Percentiles rank a stretch among this genome's conserved stretches.
Evolutionary conservation across 257 asterid genomes (phyloP).

Genomic region (Jasminum sambac): DNA sequence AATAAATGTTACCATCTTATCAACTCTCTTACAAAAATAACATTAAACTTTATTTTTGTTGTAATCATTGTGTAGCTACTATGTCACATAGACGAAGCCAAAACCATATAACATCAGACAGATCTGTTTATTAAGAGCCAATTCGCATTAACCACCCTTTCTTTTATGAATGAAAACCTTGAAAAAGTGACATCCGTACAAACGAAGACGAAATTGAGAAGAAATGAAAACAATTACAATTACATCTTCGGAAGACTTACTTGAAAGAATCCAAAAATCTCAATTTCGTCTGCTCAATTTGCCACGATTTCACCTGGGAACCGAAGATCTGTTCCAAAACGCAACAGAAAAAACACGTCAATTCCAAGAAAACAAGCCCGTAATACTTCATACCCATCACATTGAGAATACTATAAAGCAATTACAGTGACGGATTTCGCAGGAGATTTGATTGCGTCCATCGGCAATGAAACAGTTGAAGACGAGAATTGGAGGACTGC

Average conservation of each 20-base stretch:
- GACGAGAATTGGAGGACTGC: slow-evolving; percentile 31
- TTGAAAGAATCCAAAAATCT: slow-evolving; percentile 34
- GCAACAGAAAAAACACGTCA: slow-evolving; percentile 1
- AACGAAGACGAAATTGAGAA: background rate
- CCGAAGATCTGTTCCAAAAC: slow-evolving; percentile 40
- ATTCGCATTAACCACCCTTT: background rate
- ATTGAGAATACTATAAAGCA: background rate
- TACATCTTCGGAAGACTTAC: slow-evolving; percentile 43
- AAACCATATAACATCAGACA: slow-evolving; percentile 9
- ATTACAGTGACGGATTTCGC: slow-evolving; percentile 36
- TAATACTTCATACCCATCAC: background rate
- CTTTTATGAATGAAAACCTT: slow-evolving; percentile 10
- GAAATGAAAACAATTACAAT: slow-evolving; percentile 19
- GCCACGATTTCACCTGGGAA: slow-evolving; percentile 41
- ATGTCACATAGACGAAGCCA: slow-evolving; percentile 7
- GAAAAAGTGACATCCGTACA: background rate
- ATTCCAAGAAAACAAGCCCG: slow-evolving; percentile 21
- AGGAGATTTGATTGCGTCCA: slow-evolving; percentile 26
- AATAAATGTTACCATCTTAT: background rate
- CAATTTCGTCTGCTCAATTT: slow-evolving; percentile 45
- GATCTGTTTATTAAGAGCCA: background rate
- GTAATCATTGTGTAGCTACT: slow-evolving; percentile 14
- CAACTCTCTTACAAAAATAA: background rate
- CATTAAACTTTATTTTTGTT: background rate
- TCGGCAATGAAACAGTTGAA: slow-evolving; percentile 30